A percentile compares a stretch with the other conserved stretches of the same genome.
Evolutionary conservation across 179 eudicot genomes (phyloP).

Genomic region (Carnegiea gigantea): DNA sequence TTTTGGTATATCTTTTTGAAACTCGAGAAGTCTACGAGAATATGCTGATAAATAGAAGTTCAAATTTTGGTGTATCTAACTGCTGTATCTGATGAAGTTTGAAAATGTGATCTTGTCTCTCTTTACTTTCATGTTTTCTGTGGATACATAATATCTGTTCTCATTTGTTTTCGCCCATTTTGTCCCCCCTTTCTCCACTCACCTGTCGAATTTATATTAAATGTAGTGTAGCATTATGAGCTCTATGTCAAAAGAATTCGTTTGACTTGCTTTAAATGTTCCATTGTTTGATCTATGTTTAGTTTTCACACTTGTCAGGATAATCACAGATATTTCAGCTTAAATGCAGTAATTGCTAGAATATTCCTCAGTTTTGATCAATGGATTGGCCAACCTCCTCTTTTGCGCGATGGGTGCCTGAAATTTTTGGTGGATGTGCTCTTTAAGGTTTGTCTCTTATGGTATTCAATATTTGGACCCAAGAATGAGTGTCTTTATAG

Average conservation of each 20-base stretch:
- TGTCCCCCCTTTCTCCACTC: neutral
- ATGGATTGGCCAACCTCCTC: slow-evolving; percentile 44
- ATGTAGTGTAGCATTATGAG: neutral
- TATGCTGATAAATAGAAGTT: neutral
- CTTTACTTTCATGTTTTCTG: neutral
- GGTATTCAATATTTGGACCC: slow-evolving; percentile 1
- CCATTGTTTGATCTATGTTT: slow-evolving; percentile 17
- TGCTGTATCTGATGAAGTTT: no score
- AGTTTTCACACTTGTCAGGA: slow-evolving; percentile 52
- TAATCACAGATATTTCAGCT: slow-evolving; percentile 52
- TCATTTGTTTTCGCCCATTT: neutral
- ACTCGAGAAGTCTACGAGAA: neutral
- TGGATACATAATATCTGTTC: neutral
- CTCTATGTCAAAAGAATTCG: neutral
- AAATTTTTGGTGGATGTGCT: slow-evolving; percentile 56
- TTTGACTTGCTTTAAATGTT: neutral
- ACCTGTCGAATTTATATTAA: neutral
- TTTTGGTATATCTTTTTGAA: neutral
- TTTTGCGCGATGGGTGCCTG: slow-evolving; percentile 56
- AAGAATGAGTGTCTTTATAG: neutral
- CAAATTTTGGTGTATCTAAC: neutral
- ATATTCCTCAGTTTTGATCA: slow-evolving; percentile 59
- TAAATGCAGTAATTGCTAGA: slow-evolving; percentile 60
- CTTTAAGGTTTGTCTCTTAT: slow-evolving; percentile 53
- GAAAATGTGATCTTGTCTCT: neutral